These are phyloP conservation scores for Mucor saturninus DNA, from an alignment of 371 early-diverging fungal genomes.

Conservation along the genomic window DNA sequence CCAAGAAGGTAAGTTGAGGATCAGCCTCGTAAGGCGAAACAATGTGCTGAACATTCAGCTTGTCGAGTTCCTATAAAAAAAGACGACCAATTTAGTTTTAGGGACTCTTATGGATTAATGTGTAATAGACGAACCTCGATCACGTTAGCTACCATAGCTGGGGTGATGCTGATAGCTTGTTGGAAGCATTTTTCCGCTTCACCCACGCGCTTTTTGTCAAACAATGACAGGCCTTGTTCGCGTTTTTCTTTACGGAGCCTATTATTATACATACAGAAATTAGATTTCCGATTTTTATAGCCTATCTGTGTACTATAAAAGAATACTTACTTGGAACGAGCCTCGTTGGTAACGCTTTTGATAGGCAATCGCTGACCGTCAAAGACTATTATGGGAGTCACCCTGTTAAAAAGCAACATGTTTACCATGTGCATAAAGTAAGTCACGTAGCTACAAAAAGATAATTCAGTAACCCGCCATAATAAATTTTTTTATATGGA, in stretches of 20 bases:
- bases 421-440: slow-evolving; percentile 77
- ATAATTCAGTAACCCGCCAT: not conserved
- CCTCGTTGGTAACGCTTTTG: slow-evolving; percentile 79
- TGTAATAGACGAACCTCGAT: slow-evolving; percentile 57
- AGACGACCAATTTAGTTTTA: not conserved
- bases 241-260: not conserved
- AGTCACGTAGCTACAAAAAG: slow-evolving; percentile 66
- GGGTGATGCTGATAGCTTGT: slow-evolving; percentile 73
- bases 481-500: not conserved
- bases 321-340: slow-evolving; percentile 24
- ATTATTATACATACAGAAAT: too few species aligned
- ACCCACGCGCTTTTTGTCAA: slow-evolving; percentile 46
- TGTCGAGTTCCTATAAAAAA: not conserved
- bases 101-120: too few species aligned
- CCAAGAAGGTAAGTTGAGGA: slow-evolving; percentile 93
- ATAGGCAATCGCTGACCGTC: slow-evolving; percentile 94
- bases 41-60: slow-evolving; percentile 70
- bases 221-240: slow-evolving; percentile 16
- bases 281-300: too few species aligned
- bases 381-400: slow-evolving; percentile 93
- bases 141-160: slow-evolving; percentile 78
- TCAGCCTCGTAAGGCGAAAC: slow-evolving; percentile 99
- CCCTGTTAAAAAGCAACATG: slow-evolving; percentile 69
- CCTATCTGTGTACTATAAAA: not conserved
- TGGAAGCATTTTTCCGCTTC: slow-evolving; percentile 78